Evolutionary conservation across 2,329 filamentous ascomycete species (phyloP), one percentile per base, ranked within the genome.

Genomic region (Ceratocystis colombiana): DNA sequence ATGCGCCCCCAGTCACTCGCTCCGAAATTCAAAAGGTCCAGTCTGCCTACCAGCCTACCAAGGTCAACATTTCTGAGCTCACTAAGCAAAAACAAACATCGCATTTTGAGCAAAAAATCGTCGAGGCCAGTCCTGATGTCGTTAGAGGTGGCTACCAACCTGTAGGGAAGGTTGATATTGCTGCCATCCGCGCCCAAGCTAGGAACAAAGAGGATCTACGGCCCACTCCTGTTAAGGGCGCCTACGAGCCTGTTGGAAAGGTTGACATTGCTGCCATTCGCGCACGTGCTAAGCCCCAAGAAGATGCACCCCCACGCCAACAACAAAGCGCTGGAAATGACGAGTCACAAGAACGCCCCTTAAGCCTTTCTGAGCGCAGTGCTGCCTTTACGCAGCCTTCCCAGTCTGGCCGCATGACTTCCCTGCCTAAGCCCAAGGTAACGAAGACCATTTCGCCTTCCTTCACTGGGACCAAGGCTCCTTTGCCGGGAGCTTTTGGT

Each of bases 141-240:
- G 85, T 97, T 64, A 88, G 78, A 72, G 94, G 94, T 57, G 88
- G 83, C 17, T 99, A 99, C 76, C 90, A 96, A 74, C 94, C 94
- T 22, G 79, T 99, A 71, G 94, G 94, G 66, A 97, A 96, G 78
- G 89, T 99, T n/a, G 92, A 99, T 73, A 97, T 99, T 76, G 88
- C 88, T 28, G 92, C 90, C 46, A 88, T 99, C 70, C 85, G 94
- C 69, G 86, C 80, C 74, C 90, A 82, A 79, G 91, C 77, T 73
- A 86, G 80, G 79, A 86, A 79, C 71, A 80, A 74, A 75, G 82
- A 82, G 59, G 90, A 96, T 72, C 88, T 96, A 70, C 82, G 91
- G 66, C 94, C 94, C 2, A 84, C 88, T 1, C 83, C 85, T 4
- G 89, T 97, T 22, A 97, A 96, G 77, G 94, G 94, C 53, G 84